Evolutionary conservation across 805 yeast species (phyloP).

Genomic region (Maudiozyma barnettii): DNA sequence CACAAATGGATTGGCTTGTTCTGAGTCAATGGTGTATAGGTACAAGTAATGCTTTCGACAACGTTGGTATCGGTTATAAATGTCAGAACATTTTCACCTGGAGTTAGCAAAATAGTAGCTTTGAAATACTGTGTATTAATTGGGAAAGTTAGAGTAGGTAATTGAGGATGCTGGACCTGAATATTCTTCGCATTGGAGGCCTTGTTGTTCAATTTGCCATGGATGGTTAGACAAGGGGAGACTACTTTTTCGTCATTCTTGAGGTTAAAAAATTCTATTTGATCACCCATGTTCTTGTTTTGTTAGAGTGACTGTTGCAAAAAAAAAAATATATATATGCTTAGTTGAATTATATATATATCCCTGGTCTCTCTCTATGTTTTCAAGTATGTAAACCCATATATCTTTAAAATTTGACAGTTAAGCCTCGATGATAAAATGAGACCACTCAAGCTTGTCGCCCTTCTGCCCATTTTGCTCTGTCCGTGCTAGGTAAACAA

Average conservation of each 20-base stretch:
- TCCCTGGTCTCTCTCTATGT: no score
- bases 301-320: neutral
- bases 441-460: no score
- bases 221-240: constrained; percentile 41
- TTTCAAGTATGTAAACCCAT: no score
- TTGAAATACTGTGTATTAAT: constrained; percentile 65
- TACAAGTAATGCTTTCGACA: constrained; percentile 27
- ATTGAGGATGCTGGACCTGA: constrained; percentile 33
- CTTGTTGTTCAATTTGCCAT: constrained; percentile 34
- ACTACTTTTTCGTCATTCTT: constrained; percentile 31
- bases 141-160: constrained; percentile 64
- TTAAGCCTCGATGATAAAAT: no score
- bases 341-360: no score
- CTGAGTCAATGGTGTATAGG: constrained; percentile 46
- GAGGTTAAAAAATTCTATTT: constrained; percentile 29
- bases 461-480: no score
- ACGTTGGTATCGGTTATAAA: constrained; percentile 40
- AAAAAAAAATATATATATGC: no score
- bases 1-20: constrained; percentile 79
- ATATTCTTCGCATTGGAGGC: constrained; percentile 30
- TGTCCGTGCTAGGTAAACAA: no score
- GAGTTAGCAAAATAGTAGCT: constrained; percentile 58
- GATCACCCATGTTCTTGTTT: constrained; percentile 2
- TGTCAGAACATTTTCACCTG: constrained; percentile 52
- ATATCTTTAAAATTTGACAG: no score